phyloP scores from a whole-genome alignment of 768 basidiomycete genomes.

The Tulasnella sp. region DNA sequence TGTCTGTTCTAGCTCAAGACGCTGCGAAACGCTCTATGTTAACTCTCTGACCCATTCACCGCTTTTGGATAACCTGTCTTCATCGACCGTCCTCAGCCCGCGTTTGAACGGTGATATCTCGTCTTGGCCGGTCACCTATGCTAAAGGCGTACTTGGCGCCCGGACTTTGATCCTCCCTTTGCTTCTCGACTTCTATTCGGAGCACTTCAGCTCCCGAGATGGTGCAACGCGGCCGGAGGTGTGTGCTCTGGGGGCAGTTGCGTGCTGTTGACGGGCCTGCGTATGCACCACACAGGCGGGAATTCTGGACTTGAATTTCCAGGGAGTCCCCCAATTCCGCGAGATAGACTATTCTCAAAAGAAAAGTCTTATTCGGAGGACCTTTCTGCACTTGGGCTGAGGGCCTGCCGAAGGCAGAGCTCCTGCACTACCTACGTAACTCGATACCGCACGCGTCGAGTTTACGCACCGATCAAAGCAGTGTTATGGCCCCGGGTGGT shows the following conservation, averaged over 20 bases:
- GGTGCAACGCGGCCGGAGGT: neutral
- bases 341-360: neutral
- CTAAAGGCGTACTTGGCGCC: neutral
- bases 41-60: neutral
- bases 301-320: neutral
- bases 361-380: neutral
- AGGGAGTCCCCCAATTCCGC: neutral
- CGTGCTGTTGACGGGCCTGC: neutral
- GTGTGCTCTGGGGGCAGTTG: neutral
- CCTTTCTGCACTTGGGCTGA: neutral
- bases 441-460: neutral
- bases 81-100: neutral
- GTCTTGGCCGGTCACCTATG: neutral
- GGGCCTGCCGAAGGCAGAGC: neutral
- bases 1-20: neutral
- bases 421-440: neutral
- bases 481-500: neutral
- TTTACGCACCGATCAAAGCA: neutral
- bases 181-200: neutral
- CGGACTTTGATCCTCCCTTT: neutral
- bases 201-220: neutral
- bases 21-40: neutral
- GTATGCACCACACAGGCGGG: neutral
- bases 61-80: neutral
- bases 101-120: neutral